A percentile compares a stretch with the other conserved stretches of the same genome.
Conservation (phyloP, 2,329 filamentous ascomycete species). For the Chaetomium sp. region DNA sequence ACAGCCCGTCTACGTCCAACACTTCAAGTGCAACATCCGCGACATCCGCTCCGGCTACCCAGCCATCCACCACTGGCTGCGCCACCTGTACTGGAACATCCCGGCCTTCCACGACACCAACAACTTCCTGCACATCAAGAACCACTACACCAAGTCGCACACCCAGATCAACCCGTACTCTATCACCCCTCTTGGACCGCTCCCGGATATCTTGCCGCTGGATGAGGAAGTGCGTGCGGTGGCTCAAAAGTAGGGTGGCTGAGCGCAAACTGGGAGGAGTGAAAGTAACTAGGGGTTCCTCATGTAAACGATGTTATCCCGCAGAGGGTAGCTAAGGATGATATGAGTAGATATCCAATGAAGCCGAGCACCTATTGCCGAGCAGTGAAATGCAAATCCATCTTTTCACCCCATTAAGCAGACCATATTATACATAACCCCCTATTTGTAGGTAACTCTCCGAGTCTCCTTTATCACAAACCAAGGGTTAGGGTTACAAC, state of each 20-base stretch:
- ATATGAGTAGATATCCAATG: too few relatives aligned
- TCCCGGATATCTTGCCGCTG: slow-evolving; percentile 72
- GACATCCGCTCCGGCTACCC: slow-evolving; percentile 84
- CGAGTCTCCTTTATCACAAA: too few relatives aligned
- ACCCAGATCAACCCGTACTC: slow-evolving; percentile 59
- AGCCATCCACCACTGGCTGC: slow-evolving; percentile 71
- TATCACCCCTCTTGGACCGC: slow-evolving; percentile 80
- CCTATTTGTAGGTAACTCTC: too few relatives aligned
- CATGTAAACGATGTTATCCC: too few relatives aligned
- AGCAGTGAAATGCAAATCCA: too few relatives aligned
- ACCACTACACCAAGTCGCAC: slow-evolving; percentile 57
- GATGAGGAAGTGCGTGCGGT: slow-evolving; percentile 69
- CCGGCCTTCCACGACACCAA: slow-evolving; percentile 76
- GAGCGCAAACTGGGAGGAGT: background rate
- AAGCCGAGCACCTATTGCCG: too few relatives aligned
- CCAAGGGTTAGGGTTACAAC: too few relatives aligned
- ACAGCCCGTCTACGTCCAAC: slow-evolving; percentile 70
- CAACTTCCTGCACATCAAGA: slow-evolving; percentile 93
- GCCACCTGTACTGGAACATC: slow-evolving; percentile 76
- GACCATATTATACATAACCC: too few relatives aligned
- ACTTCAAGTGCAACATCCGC: slow-evolving; percentile 80
- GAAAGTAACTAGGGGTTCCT: background rate
- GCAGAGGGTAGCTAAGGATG: too few relatives aligned
- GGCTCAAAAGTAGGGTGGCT: background rate
- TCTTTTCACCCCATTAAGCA: too few relatives aligned